Conservation (phyloP, 2,329 filamentous ascomycete genomes). For the Dothistroma septosporum region DNA sequence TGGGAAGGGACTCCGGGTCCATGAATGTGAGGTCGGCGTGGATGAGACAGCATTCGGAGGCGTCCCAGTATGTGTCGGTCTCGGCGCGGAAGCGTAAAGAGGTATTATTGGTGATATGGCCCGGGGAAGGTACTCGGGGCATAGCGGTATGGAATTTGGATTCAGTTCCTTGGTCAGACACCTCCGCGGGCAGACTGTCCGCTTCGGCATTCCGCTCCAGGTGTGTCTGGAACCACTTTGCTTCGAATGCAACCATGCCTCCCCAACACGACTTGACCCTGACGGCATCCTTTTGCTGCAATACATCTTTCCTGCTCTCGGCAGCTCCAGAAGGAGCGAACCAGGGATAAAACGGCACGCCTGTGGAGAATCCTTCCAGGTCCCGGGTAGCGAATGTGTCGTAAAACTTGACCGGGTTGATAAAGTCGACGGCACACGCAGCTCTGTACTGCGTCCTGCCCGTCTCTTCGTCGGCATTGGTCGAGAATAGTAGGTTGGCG, state of each 20-base stretch:
- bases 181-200: no score
- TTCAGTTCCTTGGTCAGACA: neutral
- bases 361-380: slow-evolving; percentile 57
- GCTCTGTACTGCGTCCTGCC: slow-evolving; percentile 58
- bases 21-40: slow-evolving; percentile 41
- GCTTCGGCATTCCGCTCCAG: neutral
- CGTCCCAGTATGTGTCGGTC: slow-evolving; percentile 44
- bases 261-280: slow-evolving; percentile 72
- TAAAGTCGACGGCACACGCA: slow-evolving; percentile 68
- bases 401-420: slow-evolving; percentile 64
- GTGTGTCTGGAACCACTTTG: slow-evolving; percentile 52
- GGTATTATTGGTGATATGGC: slow-evolving; percentile 6
- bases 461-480: slow-evolving; percentile 47
- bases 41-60: slow-evolving; percentile 48
- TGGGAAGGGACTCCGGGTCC: slow-evolving; percentile 22
- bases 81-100: slow-evolving; percentile 42
- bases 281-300: slow-evolving; percentile 60
- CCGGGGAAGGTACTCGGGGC: neutral
- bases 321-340: slow-evolving; percentile 54
- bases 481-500: slow-evolving; percentile 60
- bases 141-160: neutral
- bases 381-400: slow-evolving; percentile 71
- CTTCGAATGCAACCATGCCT: slow-evolving; percentile 67
- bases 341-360: slow-evolving; percentile 65
- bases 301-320: slow-evolving; percentile 56